Base-by-base conservation (phyloP, 441 rosid genomes). In the Aleurites moluccanus region DNA sequence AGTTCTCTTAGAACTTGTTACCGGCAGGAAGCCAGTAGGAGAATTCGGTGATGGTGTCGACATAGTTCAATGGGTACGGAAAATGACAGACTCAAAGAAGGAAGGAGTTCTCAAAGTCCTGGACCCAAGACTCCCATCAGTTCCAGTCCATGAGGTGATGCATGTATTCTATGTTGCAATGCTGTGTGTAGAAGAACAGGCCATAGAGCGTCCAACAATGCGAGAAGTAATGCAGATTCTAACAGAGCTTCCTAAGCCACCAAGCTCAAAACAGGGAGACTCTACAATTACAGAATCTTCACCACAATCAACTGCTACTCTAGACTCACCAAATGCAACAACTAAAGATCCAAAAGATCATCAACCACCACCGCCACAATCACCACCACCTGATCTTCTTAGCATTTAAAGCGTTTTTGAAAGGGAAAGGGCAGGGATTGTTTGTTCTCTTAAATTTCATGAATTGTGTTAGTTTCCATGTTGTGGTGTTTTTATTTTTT, bases 21-120 rank as follows among this genome's bases (percentile, higher is more conserved):
- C 89, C 0, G 99, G 99, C 11, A 79, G 95, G 57, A 95, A 88
- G 79, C 99, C 98, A 0, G 99, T 95, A 0, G 99, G 99, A 11
- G 99, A 95, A 77, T 95, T 95, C 4, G 99, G 99, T 0, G 99
- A 95, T 15, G 98, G 98, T 8, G 99, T 93, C 21, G 99, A 95
- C 81, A 95, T 95, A 2, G 98, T 95, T 73, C 99, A 95, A 60
- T 95, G 99, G 99, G 97, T 95, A 61, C 81, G 95, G 52, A 95
- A 90, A 67, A 85, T 85, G 90, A 95, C 98, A 3, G 91, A 91
- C 83, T 95, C 97, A 2, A 93, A 85, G 71, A 90, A 85, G 79
- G 99, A 95, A 30, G 93, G 91, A 42, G 95, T 88, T 44, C 81
- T 90, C 0, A 89, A 91, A 80, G 88, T 95, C 77, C 77, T 94